Percentiles rank a stretch among this genome's conserved stretches.
These are phyloP conservation scores for Neckera pumila DNA, from an alignment of 225 moss, liverwort and hornwort species.

Conservation along the genomic window DNA sequence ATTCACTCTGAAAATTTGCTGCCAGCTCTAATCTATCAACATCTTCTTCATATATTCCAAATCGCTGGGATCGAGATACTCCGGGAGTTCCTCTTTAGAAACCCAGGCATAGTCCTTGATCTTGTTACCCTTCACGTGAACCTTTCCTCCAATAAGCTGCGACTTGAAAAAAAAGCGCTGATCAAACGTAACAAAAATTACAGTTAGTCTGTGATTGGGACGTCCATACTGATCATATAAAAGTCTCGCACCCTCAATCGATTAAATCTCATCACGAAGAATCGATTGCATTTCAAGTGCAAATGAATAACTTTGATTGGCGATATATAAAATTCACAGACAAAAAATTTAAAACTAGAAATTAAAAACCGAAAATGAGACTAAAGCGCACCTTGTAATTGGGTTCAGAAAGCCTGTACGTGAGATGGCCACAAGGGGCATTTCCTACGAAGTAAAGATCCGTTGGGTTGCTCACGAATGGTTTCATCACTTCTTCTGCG, in stretches of 20 bases:
- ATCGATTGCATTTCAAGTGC: background rate
- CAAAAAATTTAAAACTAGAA: background rate
- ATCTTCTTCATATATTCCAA: slow-evolving; percentile 65
- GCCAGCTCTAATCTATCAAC: slow-evolving; percentile 39
- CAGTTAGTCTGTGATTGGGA: background rate
- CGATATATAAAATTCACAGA: background rate
- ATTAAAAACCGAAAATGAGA: background rate
- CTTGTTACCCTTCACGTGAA: slow-evolving; percentile 39
- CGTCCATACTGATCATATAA: background rate
- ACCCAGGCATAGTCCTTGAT: slow-evolving; percentile 82
- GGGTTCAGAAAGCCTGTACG: slow-evolving; percentile 40
- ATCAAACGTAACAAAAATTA: background rate
- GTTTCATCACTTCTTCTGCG: slow-evolving; percentile 63
- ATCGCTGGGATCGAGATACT: slow-evolving; percentile 62
- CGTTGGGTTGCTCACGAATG: slow-evolving; percentile 42
- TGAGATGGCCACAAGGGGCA: slow-evolving; percentile 74
- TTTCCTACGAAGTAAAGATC: slow-evolving; percentile 80
- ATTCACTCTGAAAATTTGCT: background rate
- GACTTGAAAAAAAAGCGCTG: slow-evolving; percentile 91
- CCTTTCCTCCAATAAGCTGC: slow-evolving; percentile 56
- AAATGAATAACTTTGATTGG: background rate
- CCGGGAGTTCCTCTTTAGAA: slow-evolving; percentile 63
- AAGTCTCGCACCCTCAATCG: background rate
- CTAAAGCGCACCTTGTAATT: slow-evolving; percentile 40
- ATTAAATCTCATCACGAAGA: background rate